Percentiles rank a stretch among this genome's conserved stretches.
These are phyloP conservation scores for Papiliotrema nemorosa DNA, from an alignment of 1,284 basidiomycete species.

Conservation along the genomic window DNA sequence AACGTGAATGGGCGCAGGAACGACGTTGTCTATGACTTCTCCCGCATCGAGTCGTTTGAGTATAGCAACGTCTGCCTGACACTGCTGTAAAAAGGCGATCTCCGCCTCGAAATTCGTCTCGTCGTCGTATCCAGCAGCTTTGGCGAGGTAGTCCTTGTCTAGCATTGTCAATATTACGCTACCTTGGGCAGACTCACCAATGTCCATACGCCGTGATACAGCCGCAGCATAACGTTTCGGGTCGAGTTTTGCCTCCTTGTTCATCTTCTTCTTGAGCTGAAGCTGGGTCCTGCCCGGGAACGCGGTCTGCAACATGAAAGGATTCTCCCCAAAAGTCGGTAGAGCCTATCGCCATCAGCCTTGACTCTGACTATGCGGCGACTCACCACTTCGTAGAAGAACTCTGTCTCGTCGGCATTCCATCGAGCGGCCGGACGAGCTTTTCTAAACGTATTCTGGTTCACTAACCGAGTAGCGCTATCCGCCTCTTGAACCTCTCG, in stretches of 20 bases:
- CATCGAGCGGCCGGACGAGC: constrained; percentile 22
- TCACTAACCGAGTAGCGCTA: constrained; percentile 35
- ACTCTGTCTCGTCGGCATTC: constrained; percentile 31
- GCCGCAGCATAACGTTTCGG: constrained; percentile 19
- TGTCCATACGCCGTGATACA: too few relatives aligned
- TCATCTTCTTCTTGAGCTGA: constrained; percentile 23
- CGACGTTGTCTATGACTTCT: too few relatives aligned
- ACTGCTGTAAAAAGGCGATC: neutral
- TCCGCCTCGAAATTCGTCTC: neutral
- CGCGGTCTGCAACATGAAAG: constrained; percentile 23
- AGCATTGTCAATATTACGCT: neutral
- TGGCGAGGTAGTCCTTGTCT: neutral
- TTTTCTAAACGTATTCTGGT: constrained; percentile 27
- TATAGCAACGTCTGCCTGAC: neutral
- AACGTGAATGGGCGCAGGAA: too few relatives aligned
- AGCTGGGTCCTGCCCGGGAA: constrained; percentile 23
- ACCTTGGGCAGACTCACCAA: neutral
- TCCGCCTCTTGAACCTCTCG: constrained; percentile 29
- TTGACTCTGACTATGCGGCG: neutral
- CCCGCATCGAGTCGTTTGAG: neutral
- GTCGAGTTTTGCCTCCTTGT: constrained; percentile 19
- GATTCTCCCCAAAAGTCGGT: constrained; percentile 23
- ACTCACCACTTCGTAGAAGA: constrained; percentile 28
- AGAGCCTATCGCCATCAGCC: constrained; percentile 13
- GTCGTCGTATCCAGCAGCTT: neutral